Conservation (phyloP, 2,329 filamentous ascomycete genomes). For the Colletotrichum incanum region DNA sequence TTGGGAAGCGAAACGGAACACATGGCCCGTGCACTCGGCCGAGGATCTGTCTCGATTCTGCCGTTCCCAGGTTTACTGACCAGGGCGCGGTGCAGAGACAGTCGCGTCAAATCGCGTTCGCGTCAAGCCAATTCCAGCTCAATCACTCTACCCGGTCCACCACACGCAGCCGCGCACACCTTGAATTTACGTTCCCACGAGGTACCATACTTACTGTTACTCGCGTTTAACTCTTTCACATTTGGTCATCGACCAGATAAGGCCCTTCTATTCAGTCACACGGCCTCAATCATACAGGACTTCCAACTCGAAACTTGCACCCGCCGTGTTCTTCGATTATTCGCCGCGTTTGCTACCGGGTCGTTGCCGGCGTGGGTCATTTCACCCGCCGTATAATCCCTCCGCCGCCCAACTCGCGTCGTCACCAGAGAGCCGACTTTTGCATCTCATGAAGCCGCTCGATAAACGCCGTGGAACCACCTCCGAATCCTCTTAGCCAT, state of each 20-base stretch:
- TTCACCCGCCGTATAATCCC: slow-evolving; percentile 2
- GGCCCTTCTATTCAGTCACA: background rate
- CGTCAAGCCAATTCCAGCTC: slow-evolving; percentile 21
- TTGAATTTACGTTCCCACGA: slow-evolving; percentile 1
- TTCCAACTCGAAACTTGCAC: background rate
- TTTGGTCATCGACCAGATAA: background rate
- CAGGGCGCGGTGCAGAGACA: slow-evolving; percentile 7
- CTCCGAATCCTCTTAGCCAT: slow-evolving; percentile 66
- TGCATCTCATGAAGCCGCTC: slow-evolving; percentile 52
- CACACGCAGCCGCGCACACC: background rate
- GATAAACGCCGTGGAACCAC: slow-evolving; percentile 50
- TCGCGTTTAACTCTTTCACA: background rate
- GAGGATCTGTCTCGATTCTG: slow-evolving; percentile 1
- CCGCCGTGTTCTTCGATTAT: background rate
- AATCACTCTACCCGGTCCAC: slow-evolving; percentile 22
- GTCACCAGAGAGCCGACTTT: background rate
- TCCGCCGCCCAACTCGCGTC: slow-evolving; percentile 2
- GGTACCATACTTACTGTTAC: slow-evolving; percentile 9
- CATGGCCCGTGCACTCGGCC: slow-evolving; percentile 28
- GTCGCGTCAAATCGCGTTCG: slow-evolving; percentile 32
- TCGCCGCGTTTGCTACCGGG: background rate
- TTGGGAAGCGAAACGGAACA: background rate
- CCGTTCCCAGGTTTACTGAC: background rate
- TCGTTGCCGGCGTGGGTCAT: slow-evolving; percentile 2
- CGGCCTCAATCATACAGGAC: background rate